These are phyloP conservation scores for Pseudomassariella vexata DNA, from an alignment of 2,329 filamentous ascomycete genomes.

Conservation along the genomic window DNA sequence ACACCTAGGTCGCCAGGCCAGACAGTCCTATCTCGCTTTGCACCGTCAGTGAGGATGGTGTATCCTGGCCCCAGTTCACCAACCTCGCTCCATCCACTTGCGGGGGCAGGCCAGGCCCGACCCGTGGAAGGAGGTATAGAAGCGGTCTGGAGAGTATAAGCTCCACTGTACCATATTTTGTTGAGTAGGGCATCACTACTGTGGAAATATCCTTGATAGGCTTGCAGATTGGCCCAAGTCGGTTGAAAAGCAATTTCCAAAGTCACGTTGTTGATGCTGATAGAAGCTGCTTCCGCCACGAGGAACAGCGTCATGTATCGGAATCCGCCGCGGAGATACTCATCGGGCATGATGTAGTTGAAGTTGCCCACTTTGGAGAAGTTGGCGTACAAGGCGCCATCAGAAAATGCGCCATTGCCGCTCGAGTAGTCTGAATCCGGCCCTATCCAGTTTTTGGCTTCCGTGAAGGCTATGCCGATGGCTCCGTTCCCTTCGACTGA, in stretches of 20 bases:
- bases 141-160: conserved; percentile 41
- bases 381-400: conserved; percentile 30
- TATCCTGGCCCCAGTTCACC: conserved; percentile 20
- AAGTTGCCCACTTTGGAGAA: conserved; percentile 25
- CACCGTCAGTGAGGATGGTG: conserved; percentile 36
- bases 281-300: conserved; percentile 18
- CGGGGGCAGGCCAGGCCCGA: conserved; percentile 18
- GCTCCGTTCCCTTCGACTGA: conserved; percentile 19
- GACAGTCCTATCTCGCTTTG: conserved; percentile 47
- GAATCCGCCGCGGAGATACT: conserved; percentile 35
- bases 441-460: conserved; percentile 35
- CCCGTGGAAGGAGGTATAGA: conserved; percentile 19
- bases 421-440: conserved; percentile 34
- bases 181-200: conserved; percentile 44
- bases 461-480: conserved; percentile 35
- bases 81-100: conserved; percentile 19
- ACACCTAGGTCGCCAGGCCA: conserved; percentile 55
- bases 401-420: conserved; percentile 22
- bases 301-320: conserved; percentile 36
- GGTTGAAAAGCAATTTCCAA: conserved; percentile 22
- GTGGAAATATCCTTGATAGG: conserved; percentile 48
- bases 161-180: conserved; percentile 50
- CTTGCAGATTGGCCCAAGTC: conserved; percentile 39
- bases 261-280: conserved; percentile 15
- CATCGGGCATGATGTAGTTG: conserved; percentile 31